Conservation (phyloP, 2,329 filamentous ascomycete genomes). For the Juglanconis juglandina region DNA sequence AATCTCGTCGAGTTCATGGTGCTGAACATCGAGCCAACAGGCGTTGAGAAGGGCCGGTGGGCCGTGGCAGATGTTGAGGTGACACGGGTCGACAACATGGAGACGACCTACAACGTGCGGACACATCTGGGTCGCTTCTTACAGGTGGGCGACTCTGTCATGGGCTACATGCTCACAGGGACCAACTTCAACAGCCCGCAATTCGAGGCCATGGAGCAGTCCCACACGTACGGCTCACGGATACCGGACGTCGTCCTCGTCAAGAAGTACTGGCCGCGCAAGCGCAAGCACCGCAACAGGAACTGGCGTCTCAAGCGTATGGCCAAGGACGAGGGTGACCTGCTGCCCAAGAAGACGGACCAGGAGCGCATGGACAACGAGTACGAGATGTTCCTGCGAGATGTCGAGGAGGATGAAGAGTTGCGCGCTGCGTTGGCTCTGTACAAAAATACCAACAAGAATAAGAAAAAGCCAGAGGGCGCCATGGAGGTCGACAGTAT, state of each 20-base stretch:
- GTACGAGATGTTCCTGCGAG: slow-evolving; percentile 94
- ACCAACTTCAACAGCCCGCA: slow-evolving; percentile 90
- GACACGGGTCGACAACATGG: slow-evolving; percentile 80
- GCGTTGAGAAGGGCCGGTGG: slow-evolving; percentile 74
- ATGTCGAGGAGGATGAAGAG: slow-evolving; percentile 94
- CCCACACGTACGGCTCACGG: slow-evolving; percentile 68
- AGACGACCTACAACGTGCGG: slow-evolving; percentile 82
- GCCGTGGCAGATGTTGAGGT: slow-evolving; percentile 84
- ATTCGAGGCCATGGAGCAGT: slow-evolving; percentile 77
- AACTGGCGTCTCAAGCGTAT: slow-evolving; percentile 96
- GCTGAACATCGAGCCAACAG: slow-evolving; percentile 85
- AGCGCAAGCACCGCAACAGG: slow-evolving; percentile 76
- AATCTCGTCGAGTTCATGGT: slow-evolving; percentile 90
- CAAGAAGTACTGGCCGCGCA: slow-evolving; percentile 92
- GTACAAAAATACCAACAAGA: slow-evolving; percentile 67
- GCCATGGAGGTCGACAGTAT: slow-evolving; percentile 35
- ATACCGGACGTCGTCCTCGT: slow-evolving; percentile 93
- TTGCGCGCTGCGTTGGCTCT: slow-evolving; percentile 78
- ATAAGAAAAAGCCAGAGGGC: slow-evolving; percentile 37
- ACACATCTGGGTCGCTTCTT: slow-evolving; percentile 86
- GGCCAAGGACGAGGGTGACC: slow-evolving; percentile 82
- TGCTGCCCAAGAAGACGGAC: slow-evolving; percentile 81
- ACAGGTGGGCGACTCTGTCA: slow-evolving; percentile 83
- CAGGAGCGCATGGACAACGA: slow-evolving; percentile 86
- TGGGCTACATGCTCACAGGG: slow-evolving; percentile 89